Conservation (phyloP, 2,329 filamentous ascomycete genomes). For the Microdochium trichocladiopsis region DNA sequence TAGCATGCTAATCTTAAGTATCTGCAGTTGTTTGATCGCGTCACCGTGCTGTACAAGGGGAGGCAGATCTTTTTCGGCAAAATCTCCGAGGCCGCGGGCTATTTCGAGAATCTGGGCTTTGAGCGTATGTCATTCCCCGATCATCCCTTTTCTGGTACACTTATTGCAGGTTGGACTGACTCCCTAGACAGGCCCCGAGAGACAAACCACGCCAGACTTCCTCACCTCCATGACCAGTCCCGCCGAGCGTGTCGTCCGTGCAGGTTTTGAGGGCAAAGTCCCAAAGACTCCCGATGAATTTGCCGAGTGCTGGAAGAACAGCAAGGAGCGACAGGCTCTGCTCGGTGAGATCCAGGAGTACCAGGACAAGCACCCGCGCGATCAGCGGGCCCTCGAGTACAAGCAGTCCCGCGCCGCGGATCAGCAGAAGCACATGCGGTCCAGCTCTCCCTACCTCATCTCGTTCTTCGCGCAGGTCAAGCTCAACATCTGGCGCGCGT, state of each 20-base stretch:
- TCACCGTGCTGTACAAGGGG: neutral
- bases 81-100: slow-evolving; percentile 48
- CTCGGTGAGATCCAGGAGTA: neutral
- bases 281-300: slow-evolving; percentile 37
- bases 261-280: slow-evolving; percentile 29
- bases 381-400: slow-evolving; percentile 21
- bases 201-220: slow-evolving; percentile 59
- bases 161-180: neutral
- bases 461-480: slow-evolving; percentile 35
- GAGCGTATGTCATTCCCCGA: slow-evolving; percentile 29
- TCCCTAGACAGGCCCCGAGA: slow-evolving; percentile 26
- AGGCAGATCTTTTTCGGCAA: slow-evolving; percentile 52
- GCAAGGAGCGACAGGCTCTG: neutral
- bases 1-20: neutral
- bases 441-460: neutral
- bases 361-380: neutral
- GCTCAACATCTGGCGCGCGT: slow-evolving; percentile 29
- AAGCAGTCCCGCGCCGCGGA: slow-evolving; percentile 18
- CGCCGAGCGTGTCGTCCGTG: slow-evolving; percentile 56
- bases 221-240: slow-evolving; percentile 60
- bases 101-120: slow-evolving; percentile 60
- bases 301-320: slow-evolving; percentile 15
- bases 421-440: slow-evolving; percentile 13
- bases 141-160: neutral
- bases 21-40: neutral